Evolutionary conservation across 2,329 filamentous ascomycete species (phyloP), one percentile per base, ranked within the genome.

Genomic region (Epichloe typhina): DNA sequence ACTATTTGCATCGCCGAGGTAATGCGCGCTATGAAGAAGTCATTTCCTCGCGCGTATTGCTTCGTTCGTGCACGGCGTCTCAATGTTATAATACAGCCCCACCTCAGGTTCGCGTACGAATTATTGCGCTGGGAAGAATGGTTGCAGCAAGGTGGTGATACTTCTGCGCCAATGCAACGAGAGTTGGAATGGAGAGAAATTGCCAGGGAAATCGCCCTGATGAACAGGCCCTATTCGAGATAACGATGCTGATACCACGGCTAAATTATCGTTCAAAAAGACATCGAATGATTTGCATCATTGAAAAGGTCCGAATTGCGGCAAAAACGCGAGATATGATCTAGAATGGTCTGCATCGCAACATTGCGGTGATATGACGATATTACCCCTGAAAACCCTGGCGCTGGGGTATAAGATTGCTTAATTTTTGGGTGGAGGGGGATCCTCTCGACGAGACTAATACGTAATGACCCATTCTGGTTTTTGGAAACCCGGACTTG

Each of bases 1-100:
- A 98, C 91, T 2, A 96, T 98, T 54, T 97, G 93, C 65, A 98
- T 98, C 61, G 93, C 93, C n/a, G 90, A 97, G 67, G 88, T 97
- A 37, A 98, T 98, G 93, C 82, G 84, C 37, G 75, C 84, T 26
- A 68, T 88, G 59, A 75, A 80, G 21, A 70, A 96, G 56, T 93
- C 88, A 0, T 91, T 97, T 59, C 89, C 93, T 12, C 79, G 87
- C 50, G 93, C 93, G 53, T 98, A 98, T 67, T 97, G 93, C 66
- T 97, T 91, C 66, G 93, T 98, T 38, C 83, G 93, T 35, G 93
- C 93, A 19, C 80, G 93, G 49, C 78, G 93, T 54, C 74, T 98
- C 46, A 98, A 98, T 62, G 93, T 98, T 49, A 98, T 98, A 56
- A 97, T 98, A 56, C 93, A 98, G 66, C 93, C 93, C 12, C 91